Evolutionary conservation across 2,329 filamentous ascomycete species (phyloP).

Genomic region (Byssochlamys sp.): DNA sequence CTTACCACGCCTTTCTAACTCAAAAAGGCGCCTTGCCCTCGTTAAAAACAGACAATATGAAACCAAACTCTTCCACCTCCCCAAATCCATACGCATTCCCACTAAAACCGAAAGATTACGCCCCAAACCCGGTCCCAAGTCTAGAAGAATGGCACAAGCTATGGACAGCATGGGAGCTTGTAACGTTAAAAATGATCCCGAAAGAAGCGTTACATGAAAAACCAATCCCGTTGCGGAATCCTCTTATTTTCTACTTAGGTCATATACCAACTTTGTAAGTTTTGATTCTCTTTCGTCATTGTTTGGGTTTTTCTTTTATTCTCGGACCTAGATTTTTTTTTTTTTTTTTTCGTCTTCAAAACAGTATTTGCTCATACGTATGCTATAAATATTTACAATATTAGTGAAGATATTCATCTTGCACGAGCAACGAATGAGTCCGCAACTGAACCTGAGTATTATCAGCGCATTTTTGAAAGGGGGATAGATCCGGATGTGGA

Average conservation of each 20-base stretch:
- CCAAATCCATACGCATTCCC: background rate
- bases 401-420: background rate
- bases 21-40: background rate
- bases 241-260: background rate
- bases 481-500: background rate
- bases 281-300: too few species aligned
- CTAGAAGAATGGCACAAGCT: background rate
- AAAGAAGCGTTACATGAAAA: background rate
- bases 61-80: background rate
- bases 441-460: background rate
- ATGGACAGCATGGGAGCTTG: background rate
- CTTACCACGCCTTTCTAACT: background rate
- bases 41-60: background rate
- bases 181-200: background rate
- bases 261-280: background rate
- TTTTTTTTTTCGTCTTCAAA: background rate
- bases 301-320: too few species aligned
- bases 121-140: background rate
- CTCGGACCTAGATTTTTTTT: background rate
- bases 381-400: background rate
- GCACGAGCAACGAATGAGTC: background rate
- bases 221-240: background rate
- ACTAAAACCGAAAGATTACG: background rate
- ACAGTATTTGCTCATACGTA: too few species aligned
- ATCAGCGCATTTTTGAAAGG: background rate